Conservation (phyloP, 2,329 filamentous ascomycete species). For the Sclerotinia glacialis region DNA sequence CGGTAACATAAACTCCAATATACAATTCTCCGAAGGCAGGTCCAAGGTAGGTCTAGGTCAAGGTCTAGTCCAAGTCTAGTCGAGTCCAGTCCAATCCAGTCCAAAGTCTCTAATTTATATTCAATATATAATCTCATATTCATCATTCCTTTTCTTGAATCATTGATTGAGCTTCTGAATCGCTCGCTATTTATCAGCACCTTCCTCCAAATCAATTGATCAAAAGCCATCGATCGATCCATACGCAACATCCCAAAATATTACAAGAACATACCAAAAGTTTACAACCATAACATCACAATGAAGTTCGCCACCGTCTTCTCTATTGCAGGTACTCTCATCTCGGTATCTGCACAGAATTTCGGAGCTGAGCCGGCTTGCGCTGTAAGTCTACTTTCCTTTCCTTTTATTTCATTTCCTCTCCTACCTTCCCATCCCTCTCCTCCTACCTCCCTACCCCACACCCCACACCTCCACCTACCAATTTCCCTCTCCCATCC, state of each 20-base stretch:
- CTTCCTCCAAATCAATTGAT: not conserved
- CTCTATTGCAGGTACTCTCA: not conserved
- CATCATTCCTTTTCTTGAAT: not conserved
- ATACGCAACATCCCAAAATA: not conserved
- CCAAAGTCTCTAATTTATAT: not conserved
- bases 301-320: conserved; percentile 12
- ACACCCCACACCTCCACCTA: not conserved
- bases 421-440: not conserved
- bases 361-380: conserved; percentile 13
- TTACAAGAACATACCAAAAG: too few species aligned
- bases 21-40: too few species aligned
- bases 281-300: not conserved
- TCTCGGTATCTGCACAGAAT: not conserved
- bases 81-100: too few species aligned
- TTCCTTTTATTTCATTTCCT: too few species aligned
- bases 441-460: not conserved
- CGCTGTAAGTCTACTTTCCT: conserved; percentile 3
- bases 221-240: not conserved
- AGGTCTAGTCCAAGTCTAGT: too few species aligned
- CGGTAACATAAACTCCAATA: too few species aligned
- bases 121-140: not conserved
- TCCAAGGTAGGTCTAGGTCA: not conserved
- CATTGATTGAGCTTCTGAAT: not conserved
- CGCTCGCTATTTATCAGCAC: not conserved
- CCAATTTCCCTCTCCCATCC: too few species aligned